Evolutionary conservation across 2,329 filamentous ascomycete genomes (phyloP).

Genomic region (Colletotrichum ledebouriae): DNA sequence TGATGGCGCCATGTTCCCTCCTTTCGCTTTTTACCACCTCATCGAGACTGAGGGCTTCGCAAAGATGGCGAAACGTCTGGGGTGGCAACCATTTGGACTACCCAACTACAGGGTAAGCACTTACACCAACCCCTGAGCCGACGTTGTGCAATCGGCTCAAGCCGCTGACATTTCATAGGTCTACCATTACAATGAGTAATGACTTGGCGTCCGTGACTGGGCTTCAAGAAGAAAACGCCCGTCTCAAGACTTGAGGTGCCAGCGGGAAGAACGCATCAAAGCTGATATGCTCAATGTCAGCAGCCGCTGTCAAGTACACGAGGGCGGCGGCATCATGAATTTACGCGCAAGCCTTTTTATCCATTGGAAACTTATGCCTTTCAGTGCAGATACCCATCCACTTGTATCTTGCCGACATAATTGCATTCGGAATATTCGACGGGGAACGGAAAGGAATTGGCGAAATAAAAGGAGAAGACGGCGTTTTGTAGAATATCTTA

Average conservation of each 20-base stretch:
- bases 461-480: constrained; percentile 8
- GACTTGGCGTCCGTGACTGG: constrained; percentile 18
- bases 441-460: not conserved
- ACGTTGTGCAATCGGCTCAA: not conserved
- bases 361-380: constrained; percentile 30
- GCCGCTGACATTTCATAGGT: constrained; percentile 65
- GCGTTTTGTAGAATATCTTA: constrained; percentile 38
- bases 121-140: not conserved
- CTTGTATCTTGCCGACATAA: constrained; percentile 39
- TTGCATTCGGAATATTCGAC: constrained; percentile 22
- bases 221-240: constrained; percentile 12
- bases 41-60: constrained; percentile 99
- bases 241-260: constrained; percentile 7
- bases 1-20: constrained; percentile 98
- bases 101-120: constrained; percentile 92
- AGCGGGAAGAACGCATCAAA: not conserved
- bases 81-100: constrained; percentile 87
- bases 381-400: constrained; percentile 31
- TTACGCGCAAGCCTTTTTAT: constrained; percentile 30
- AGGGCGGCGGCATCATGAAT: constrained; percentile 29
- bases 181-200: constrained; percentile 90
- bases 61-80: constrained; percentile 92
- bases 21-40: constrained; percentile 95
- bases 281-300: not conserved
- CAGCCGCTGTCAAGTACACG: constrained; percentile 14